A percentile compares a stretch with the other conserved stretches of the same genome.
phyloP scores from a whole-genome alignment of 2,329 filamentous ascomycete genomes.

The Pseudogymnoascus sp. region DNA sequence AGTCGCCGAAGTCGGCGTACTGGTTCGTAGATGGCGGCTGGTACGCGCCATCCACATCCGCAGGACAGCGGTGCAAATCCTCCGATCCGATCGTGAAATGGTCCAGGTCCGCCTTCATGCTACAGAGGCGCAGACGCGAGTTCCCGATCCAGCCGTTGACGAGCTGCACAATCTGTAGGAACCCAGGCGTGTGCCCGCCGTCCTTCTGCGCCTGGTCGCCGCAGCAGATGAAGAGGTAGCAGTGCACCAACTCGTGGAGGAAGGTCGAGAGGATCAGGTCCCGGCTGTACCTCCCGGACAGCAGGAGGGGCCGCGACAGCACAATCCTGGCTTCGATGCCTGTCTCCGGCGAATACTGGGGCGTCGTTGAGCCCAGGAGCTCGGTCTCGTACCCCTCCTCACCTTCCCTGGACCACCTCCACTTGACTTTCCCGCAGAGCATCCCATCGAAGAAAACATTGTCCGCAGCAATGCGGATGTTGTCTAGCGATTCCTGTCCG shows the following conservation, averaged over 20 bases:
- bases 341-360: constrained; percentile 36
- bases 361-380: constrained; percentile 55
- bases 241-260: constrained; percentile 59
- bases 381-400: constrained; percentile 43
- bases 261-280: constrained; percentile 56
- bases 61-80: not conserved
- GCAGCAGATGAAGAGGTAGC: constrained; percentile 55
- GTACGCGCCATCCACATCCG: not conserved
- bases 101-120: constrained; percentile 54
- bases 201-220: constrained; percentile 47
- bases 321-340: constrained; percentile 57
- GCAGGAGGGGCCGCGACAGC: constrained; percentile 51
- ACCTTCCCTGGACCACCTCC: constrained; percentile 51
- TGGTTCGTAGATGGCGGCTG: not conserved
- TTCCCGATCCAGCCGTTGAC: constrained; percentile 54
- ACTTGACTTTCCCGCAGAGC: constrained; percentile 48
- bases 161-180: constrained; percentile 48
- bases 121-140: constrained; percentile 45
- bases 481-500: constrained; percentile 48
- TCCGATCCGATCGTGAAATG: constrained; percentile 34
- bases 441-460: constrained; percentile 53
- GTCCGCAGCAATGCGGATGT: constrained; percentile 53
- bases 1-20: not conserved
- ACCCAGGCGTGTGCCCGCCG: constrained; percentile 54
- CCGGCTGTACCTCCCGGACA: constrained; percentile 43